These are phyloP conservation scores for Striga hermonthica DNA, from an alignment of 305 asterid genomes.

Conservation along the genomic window DNA sequence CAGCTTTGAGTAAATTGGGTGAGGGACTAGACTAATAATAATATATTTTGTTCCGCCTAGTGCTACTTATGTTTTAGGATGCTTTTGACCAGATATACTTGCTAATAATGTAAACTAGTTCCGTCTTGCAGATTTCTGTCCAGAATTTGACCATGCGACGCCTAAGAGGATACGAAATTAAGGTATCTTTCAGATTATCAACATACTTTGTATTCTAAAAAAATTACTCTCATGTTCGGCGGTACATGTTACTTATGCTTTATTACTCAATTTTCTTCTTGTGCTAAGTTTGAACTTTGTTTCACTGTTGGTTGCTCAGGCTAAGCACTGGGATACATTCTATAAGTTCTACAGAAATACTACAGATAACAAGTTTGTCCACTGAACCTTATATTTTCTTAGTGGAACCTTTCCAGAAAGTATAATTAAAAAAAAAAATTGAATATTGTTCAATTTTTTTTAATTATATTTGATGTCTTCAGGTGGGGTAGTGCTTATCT, in stretches of 20 bases:
- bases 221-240: neutral
- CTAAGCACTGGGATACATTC: constrained; percentile 93
- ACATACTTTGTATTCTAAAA: constrained; percentile 13
- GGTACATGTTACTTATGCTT: constrained; percentile 9
- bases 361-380: constrained; percentile 73
- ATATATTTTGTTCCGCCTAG: too few relatives aligned
- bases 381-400: constrained; percentile 24
- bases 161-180: constrained; percentile 83
- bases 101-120: constrained; percentile 29
- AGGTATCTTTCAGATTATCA: constrained; percentile 47
- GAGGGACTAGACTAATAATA: neutral
- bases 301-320: constrained; percentile 46
- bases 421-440: constrained; percentile 5
- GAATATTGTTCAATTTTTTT: constrained; percentile 20
- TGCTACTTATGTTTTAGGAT: neutral
- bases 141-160: constrained; percentile 95
- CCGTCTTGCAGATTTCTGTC: constrained; percentile 62
- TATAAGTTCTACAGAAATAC: constrained; percentile 88
- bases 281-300: constrained; percentile 23
- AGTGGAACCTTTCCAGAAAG: constrained; percentile 24
- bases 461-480: constrained; percentile 32
- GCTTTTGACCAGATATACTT: constrained; percentile 14
- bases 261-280: constrained; percentile 1
- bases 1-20: constrained; percentile 1
- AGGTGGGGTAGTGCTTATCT: constrained; percentile 98